Percentiles rank a stretch among this genome's conserved stretches.
phyloP scores from a whole-genome alignment of 805 yeast genomes.

The Starmerella asiatica region DNA sequence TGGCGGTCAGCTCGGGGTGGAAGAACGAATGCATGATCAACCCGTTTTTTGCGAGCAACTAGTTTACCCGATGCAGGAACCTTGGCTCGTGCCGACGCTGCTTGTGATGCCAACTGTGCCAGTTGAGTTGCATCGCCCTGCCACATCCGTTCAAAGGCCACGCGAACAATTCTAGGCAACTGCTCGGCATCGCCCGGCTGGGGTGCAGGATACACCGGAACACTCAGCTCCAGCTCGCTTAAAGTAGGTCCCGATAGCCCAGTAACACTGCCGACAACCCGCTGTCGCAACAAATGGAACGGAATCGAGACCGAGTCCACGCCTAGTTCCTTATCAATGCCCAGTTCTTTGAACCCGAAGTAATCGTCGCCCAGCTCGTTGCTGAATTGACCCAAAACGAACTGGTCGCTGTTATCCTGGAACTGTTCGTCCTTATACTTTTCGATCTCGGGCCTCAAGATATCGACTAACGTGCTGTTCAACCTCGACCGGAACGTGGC shows the following conservation, averaged over 20 bases:
- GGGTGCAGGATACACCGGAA: constrained; percentile 68
- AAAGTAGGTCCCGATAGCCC: constrained; percentile 3
- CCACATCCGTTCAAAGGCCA: constrained; percentile 2
- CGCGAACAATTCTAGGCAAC: constrained; percentile 8
- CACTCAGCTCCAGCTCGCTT: constrained; percentile 2
- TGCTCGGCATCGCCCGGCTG: constrained; percentile 25
- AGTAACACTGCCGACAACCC: constrained; percentile 22
- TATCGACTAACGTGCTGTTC: constrained; percentile 58
- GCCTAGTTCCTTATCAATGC: constrained; percentile 84
- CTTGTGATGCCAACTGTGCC: constrained; percentile 4
- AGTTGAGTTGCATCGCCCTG: neutral
- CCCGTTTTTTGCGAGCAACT: constrained; percentile 41
- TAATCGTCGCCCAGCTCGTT: constrained; percentile 92
- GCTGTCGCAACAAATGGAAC: constrained; percentile 58
- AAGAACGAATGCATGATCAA: constrained; percentile 19
- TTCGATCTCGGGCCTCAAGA: constrained; percentile 57
- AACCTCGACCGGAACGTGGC: constrained; percentile 54
- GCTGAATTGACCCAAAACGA: constrained; percentile 87
- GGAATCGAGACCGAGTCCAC: constrained; percentile 77
- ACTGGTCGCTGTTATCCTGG: constrained; percentile 84
- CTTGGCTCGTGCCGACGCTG: constrained; percentile 8
- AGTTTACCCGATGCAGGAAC: constrained; percentile 17
- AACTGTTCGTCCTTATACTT: constrained; percentile 54
- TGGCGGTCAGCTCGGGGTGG: constrained; percentile 3
- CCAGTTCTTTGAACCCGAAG: constrained; percentile 91